These are phyloP conservation scores for Hypoxylon sp. DNA, from an alignment of 2,329 filamentous ascomycete genomes.

Conservation along the genomic window DNA sequence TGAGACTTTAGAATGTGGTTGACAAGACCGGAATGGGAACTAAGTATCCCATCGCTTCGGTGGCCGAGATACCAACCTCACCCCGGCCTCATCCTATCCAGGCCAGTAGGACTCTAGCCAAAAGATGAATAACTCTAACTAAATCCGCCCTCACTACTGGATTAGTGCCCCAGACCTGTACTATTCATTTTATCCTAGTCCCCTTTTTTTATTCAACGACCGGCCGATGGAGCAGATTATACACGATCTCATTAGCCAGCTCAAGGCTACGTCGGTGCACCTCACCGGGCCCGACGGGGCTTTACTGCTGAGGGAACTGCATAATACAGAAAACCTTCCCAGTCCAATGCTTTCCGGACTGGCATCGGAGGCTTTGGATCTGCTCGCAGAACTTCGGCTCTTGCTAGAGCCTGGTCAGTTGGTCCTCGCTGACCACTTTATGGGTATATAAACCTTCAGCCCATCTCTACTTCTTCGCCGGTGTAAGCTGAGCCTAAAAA, in stretches of 20 bases:
- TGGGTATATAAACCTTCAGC: too few relatives aligned
- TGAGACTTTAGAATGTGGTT: too few relatives aligned
- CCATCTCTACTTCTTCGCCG: too few relatives aligned
- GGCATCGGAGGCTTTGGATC: not conserved
- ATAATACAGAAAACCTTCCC: not conserved
- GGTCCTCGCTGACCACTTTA: slow-evolving; percentile 36
- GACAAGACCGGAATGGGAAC: too few relatives aligned
- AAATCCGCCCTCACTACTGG: not conserved
- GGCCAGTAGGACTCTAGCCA: too few relatives aligned
- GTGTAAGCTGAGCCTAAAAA: too few relatives aligned
- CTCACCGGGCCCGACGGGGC: not conserved
- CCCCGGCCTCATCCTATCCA: too few relatives aligned
- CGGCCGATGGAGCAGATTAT: not conserved
- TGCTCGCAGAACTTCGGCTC: not conserved
- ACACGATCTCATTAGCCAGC: not conserved
- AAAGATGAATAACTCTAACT: too few relatives aligned
- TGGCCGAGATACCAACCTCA: too few relatives aligned
- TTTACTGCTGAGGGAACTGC: not conserved
- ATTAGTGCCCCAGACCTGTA: not conserved
- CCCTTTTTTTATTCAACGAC: not conserved
- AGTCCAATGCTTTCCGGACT: not conserved
- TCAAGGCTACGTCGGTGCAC: not conserved
- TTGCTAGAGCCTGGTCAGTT: slow-evolving; percentile 27
- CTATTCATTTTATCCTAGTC: not conserved
- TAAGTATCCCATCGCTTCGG: too few relatives aligned